phyloP scores from a whole-genome alignment of 192 early-diverging fungal species.

The Podila verticillata region DNA sequence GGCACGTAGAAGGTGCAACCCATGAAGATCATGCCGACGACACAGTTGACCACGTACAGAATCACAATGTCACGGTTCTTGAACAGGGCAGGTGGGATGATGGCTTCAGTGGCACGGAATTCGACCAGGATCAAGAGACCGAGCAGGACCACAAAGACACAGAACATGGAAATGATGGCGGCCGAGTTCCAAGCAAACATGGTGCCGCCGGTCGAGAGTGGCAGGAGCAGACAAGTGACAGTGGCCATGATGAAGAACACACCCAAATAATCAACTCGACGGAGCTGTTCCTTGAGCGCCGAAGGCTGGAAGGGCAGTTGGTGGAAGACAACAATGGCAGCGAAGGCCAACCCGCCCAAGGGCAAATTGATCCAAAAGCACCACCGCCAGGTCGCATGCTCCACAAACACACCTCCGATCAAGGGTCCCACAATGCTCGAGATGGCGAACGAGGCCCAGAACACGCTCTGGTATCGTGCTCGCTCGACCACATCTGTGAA shows the following conservation, averaged over 20 bases:
- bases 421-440: constrained; percentile 81
- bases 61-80: constrained; percentile 68
- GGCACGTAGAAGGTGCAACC: constrained; percentile 77
- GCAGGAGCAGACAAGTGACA: constrained; percentile 69
- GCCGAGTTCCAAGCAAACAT: constrained; percentile 74
- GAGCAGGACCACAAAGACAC: constrained; percentile 55
- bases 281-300: constrained; percentile 61
- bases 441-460: constrained; percentile 79
- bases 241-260: constrained; percentile 51
- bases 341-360: constrained; percentile 68
- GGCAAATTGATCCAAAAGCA: constrained; percentile 90
- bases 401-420: constrained; percentile 86
- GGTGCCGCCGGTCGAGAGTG: constrained; percentile 75
- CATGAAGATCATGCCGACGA: constrained; percentile 68
- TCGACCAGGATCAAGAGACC: constrained; percentile 64
- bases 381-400: constrained; percentile 72
- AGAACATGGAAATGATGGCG: constrained; percentile 58
- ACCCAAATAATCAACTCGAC: constrained; percentile 73
- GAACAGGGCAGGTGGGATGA: constrained; percentile 70
- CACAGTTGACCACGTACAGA: constrained; percentile 60
- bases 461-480: constrained; percentile 82
- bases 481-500: constrained; percentile 76
- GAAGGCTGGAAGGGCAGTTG: constrained; percentile 64
- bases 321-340: constrained; percentile 62
- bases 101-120: constrained; percentile 72